Percentiles rank a stretch among this genome's conserved stretches.
Conservation (phyloP, 83 land plant species). For the Thuja plicata region DNA sequence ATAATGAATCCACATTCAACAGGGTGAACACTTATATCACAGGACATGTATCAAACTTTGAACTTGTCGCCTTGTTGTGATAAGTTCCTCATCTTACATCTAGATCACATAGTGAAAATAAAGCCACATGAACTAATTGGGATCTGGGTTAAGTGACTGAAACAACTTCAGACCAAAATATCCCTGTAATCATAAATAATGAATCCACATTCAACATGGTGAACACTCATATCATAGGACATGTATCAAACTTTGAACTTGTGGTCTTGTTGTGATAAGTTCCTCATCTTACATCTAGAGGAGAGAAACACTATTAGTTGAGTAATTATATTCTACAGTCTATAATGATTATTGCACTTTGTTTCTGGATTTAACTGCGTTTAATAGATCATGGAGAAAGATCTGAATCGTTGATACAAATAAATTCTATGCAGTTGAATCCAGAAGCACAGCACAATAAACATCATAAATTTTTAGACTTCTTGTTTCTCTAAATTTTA, state of each 20-base stretch:
- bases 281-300: not conserved
- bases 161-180: constrained; percentile 36
- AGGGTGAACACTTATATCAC: not conserved
- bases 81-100: not conserved
- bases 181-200: constrained; percentile 18
- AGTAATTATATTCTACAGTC: too few relatives aligned
- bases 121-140: not conserved
- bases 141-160: constrained; percentile 34
- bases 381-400: too few relatives aligned
- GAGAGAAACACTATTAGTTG: too few relatives aligned
- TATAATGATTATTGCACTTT: too few relatives aligned
- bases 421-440: too few relatives aligned
- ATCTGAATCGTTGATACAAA: too few relatives aligned
- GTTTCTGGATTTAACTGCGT: too few relatives aligned
- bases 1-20: not conserved
- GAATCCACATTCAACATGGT: not conserved
- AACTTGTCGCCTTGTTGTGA: not conserved
- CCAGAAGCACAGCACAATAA: too few relatives aligned
- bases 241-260: not conserved
- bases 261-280: too few relatives aligned
- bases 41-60: not conserved
- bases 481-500: too few relatives aligned
- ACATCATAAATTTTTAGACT: too few relatives aligned
- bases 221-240: not conserved
- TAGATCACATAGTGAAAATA: not conserved